phyloP scores from a whole-genome alignment of 2,329 filamentous ascomycete genomes.

The Colletotrichum chlorophyti region DNA sequence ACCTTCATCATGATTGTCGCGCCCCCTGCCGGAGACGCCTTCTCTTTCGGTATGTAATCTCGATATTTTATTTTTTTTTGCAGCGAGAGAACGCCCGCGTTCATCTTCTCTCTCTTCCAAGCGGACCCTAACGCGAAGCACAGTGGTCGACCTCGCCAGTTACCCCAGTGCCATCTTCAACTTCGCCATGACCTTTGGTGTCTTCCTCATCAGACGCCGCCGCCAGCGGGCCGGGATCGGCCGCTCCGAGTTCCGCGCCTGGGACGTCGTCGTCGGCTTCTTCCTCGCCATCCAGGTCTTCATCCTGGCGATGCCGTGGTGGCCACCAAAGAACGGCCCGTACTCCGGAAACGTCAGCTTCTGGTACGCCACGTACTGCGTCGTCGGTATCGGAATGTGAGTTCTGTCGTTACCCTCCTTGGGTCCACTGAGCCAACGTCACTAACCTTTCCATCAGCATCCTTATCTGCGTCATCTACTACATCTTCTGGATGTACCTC shows the following conservation, averaged over 20 bases:
- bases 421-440: too few species aligned
- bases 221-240: slow-evolving; percentile 57
- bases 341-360: slow-evolving; percentile 73
- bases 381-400: slow-evolving; percentile 69
- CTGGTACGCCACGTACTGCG: slow-evolving; percentile 75
- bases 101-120: too few species aligned
- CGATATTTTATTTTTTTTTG: too few species aligned
- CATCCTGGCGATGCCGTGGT: slow-evolving; percentile 75
- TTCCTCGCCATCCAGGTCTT: slow-evolving; percentile 66
- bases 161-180: slow-evolving; percentile 67
- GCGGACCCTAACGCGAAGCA: not conserved
- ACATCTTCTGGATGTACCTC: slow-evolving; percentile 62
- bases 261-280: slow-evolving; percentile 64
- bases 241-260: slow-evolving; percentile 61
- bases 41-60: slow-evolving; percentile 59
- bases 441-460: slow-evolving; percentile 45
- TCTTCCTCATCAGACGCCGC: slow-evolving; percentile 63
- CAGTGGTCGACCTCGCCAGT: slow-evolving; percentile 63
- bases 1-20: slow-evolving; percentile 67
- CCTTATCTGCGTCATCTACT: slow-evolving; percentile 61
- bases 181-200: slow-evolving; percentile 60
- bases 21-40: slow-evolving; percentile 68
- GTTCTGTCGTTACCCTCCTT: too few species aligned
- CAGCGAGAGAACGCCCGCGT: too few species aligned
- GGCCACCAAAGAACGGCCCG: slow-evolving; percentile 65